Percentiles rank a stretch among this genome's conserved stretches.
phyloP scores from a whole-genome alignment of 75 land plant genomes.

The Cupressus sempervirens region DNA sequence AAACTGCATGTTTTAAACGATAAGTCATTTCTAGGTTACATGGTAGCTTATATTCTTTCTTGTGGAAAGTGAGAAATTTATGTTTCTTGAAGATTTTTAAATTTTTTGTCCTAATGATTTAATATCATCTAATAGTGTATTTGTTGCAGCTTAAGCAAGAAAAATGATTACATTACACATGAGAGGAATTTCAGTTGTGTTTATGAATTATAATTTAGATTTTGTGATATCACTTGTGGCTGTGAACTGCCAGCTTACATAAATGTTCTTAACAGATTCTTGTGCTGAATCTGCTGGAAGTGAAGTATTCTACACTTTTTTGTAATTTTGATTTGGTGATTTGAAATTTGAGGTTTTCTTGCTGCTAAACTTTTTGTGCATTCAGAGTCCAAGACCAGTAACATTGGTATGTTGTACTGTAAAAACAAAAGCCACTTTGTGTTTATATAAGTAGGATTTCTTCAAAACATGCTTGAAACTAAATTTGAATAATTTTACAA shows the following conservation, averaged over 20 bases:
- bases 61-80: not conserved
- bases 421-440: not conserved
- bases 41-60: not conserved
- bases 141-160: not conserved
- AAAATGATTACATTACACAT: not conserved
- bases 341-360: too few relatives aligned
- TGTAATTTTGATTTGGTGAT: too few relatives aligned
- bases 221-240: not conserved
- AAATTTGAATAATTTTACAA: not conserved
- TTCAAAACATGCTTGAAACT: not conserved
- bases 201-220: not conserved
- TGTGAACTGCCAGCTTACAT: too few relatives aligned
- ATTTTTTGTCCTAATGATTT: not conserved
- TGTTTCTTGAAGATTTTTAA: not conserved
- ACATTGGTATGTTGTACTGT: not conserved
- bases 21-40: not conserved
- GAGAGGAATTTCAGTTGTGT: not conserved
- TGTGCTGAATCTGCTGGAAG: too few relatives aligned
- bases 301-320: too few relatives aligned
- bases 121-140: not conserved
- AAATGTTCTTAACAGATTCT: too few relatives aligned
- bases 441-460: not conserved
- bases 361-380: not conserved
- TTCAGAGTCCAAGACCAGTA: not conserved
- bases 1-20: not conserved